Evolutionary conservation across 371 early-diverging fungal species (phyloP).

Genomic region (Apophysomyces elegans): DNA sequence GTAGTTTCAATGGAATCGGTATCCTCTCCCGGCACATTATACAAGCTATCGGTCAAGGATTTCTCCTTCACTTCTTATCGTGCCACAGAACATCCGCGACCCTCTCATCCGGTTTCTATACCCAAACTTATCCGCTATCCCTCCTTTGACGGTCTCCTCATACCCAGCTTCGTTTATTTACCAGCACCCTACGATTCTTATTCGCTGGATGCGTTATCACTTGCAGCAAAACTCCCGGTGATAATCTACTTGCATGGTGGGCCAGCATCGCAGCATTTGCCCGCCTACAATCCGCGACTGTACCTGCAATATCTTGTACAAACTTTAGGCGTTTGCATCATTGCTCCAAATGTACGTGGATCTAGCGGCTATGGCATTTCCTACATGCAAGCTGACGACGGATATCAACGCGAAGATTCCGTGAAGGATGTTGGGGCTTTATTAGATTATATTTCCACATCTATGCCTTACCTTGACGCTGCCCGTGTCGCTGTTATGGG

Average conservation of each 20-base stretch:
- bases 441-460: slow-evolving; percentile 18
- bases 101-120: neutral
- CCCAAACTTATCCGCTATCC: neutral
- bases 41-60: slow-evolving; percentile 4
- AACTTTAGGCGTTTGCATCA: slow-evolving; percentile 21
- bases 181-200: neutral
- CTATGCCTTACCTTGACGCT: slow-evolving; percentile 17
- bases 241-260: slow-evolving; percentile 31
- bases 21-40: slow-evolving; percentile 11
- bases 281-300: slow-evolving; percentile 24
- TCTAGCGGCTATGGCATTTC: slow-evolving; percentile 25
- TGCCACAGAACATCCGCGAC: neutral
- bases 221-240: slow-evolving; percentile 21
- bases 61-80: neutral
- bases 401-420: slow-evolving; percentile 25
- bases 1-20: slow-evolving; percentile 13
- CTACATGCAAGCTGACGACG: slow-evolving; percentile 26
- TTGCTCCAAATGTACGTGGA: slow-evolving; percentile 32
- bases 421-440: slow-evolving; percentile 28
- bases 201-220: neutral
- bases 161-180: slow-evolving; percentile 25
- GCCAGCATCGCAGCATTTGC: slow-evolving; percentile 26
- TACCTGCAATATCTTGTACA: slow-evolving; percentile 25
- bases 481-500: slow-evolving; percentile 26
- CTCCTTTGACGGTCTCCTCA: slow-evolving; percentile 6